Percentiles rank a stretch among this genome's conserved stretches.
phyloP scores from a whole-genome alignment of 2,329 filamentous ascomycete genomes.

The Ophiocordyceps sinensis region DNA sequence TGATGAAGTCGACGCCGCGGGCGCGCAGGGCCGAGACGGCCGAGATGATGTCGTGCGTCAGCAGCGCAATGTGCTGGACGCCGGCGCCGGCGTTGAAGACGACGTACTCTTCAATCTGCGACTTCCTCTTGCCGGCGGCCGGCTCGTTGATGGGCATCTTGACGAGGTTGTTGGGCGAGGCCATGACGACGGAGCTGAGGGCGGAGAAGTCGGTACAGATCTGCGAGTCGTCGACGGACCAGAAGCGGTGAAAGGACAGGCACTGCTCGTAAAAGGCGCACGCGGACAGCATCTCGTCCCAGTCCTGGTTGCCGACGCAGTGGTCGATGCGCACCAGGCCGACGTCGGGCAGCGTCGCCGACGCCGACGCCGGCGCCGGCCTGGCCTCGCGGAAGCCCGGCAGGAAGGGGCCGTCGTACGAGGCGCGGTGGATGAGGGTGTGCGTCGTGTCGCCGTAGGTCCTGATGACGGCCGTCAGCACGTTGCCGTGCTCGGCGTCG shows the following conservation, averaged over 20 bases:
- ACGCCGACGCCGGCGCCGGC: conserved; percentile 19
- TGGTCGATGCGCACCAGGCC: conserved; percentile 72
- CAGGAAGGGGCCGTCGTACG: conserved; percentile 65
- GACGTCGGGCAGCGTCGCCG: conserved; percentile 43
- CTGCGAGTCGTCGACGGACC: conserved; percentile 86
- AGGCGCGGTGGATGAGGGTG: conserved; percentile 62
- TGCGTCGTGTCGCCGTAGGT: conserved; percentile 96
- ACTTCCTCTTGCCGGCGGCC: conserved; percentile 75
- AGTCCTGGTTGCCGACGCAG: conserved; percentile 94
- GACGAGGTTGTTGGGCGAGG: conserved; percentile 67
- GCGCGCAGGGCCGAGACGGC: conserved; percentile 66
- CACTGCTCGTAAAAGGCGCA: conserved; percentile 70
- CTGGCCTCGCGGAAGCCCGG: conserved; percentile 59
- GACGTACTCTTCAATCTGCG: conserved; percentile 88
- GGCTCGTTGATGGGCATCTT: conserved; percentile 99
- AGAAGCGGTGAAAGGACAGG: conserved; percentile 91
- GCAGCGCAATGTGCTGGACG: conserved; percentile 85
- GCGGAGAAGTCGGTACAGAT: conserved; percentile 90
- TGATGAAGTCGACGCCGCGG: conserved; percentile 88
- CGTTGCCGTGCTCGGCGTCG: conserved; percentile 49
- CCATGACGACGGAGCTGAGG: conserved; percentile 81
- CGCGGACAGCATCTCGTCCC: conserved; percentile 66
- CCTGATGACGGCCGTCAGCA: conserved; percentile 65
- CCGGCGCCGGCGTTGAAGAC: conserved; percentile 81
- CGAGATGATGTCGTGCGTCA: conserved; percentile 64